Percentiles rank a stretch among this genome's conserved stretches.
These are phyloP conservation scores for Pilatotrama ljubarskyi DNA, from an alignment of 768 basidiomycete species.

Conservation along the genomic window DNA sequence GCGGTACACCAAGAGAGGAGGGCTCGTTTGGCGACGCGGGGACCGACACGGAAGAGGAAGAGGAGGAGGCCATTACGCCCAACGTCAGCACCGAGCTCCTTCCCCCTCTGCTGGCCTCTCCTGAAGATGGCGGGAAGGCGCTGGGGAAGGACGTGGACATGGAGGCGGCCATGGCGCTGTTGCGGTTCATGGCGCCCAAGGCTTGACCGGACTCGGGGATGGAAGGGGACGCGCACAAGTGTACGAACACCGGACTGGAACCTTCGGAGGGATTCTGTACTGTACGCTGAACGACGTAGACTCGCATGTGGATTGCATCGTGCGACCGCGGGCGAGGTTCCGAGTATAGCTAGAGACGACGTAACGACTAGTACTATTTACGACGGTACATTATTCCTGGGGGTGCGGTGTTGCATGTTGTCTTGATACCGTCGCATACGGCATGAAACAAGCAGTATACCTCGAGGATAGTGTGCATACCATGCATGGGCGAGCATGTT, in stretches of 20 bases:
- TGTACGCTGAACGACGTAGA: not conserved
- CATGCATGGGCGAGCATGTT: constrained; percentile 1
- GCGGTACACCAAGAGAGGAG: constrained; percentile 1
- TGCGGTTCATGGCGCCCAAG: constrained; percentile 24
- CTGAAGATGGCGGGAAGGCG: not conserved
- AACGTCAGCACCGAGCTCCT: constrained; percentile 19
- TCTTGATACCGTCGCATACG: constrained; percentile 1
- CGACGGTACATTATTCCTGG: constrained; percentile 14
- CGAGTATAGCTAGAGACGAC: constrained; percentile 6
- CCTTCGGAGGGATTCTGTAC: constrained; percentile 7
- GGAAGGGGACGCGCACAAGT: not conserved
- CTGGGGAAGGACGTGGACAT: constrained; percentile 19
- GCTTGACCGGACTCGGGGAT: not conserved
- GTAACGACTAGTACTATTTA: constrained; percentile 20
- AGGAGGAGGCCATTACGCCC: constrained; percentile 24
- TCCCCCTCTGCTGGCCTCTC: constrained; percentile 7
- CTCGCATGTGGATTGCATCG: not conserved
- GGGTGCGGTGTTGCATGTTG: constrained; percentile 11
- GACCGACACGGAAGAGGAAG: constrained; percentile 19
- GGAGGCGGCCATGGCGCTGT: constrained; percentile 26
- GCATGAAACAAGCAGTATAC: not conserved
- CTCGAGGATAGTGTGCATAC: not conserved
- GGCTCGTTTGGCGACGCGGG: constrained; percentile 15
- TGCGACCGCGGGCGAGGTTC: too few relatives aligned
- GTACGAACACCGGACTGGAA: constrained; percentile 14